Evolutionary conservation across 2,329 filamentous ascomycete species (phyloP).

Genomic region (Aureobasidium lini): DNA sequence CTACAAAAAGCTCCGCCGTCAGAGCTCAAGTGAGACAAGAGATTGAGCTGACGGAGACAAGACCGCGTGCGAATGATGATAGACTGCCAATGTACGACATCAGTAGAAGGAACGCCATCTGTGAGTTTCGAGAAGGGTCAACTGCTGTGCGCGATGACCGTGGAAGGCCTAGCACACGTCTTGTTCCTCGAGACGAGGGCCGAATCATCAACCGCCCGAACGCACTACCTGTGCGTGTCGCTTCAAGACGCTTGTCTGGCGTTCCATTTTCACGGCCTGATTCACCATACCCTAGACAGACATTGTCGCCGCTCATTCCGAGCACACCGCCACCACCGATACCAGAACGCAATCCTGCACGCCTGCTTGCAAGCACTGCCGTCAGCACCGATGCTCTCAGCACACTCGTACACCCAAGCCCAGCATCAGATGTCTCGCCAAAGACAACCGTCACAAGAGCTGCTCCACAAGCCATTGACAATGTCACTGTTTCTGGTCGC

Average conservation of each 20-base stretch:
- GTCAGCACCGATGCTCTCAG: neutral
- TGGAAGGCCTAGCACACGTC: neutral
- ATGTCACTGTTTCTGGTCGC: neutral
- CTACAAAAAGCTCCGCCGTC: neutral
- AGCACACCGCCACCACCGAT: neutral
- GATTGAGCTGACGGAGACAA: neutral
- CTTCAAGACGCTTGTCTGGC: neutral
- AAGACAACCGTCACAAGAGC: neutral
- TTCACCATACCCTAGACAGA: neutral
- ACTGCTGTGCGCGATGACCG: neutral
- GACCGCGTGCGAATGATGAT: neutral
- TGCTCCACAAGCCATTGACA: neutral
- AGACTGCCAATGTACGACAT: neutral
- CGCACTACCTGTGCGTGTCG: neutral
- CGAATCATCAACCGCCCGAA: neutral
- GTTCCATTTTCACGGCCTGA: neutral
- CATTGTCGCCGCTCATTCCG: neutral
- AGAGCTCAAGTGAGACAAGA: neutral
- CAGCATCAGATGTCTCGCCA: neutral
- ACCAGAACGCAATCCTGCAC: neutral
- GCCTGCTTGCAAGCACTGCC: neutral
- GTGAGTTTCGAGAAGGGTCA: neutral
- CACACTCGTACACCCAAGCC: neutral
- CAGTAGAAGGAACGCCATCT: neutral
- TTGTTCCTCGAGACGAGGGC: neutral